Conservation (phyloP, 176 grass and related monocot genomes). For the Triticum turgidum region DNA sequence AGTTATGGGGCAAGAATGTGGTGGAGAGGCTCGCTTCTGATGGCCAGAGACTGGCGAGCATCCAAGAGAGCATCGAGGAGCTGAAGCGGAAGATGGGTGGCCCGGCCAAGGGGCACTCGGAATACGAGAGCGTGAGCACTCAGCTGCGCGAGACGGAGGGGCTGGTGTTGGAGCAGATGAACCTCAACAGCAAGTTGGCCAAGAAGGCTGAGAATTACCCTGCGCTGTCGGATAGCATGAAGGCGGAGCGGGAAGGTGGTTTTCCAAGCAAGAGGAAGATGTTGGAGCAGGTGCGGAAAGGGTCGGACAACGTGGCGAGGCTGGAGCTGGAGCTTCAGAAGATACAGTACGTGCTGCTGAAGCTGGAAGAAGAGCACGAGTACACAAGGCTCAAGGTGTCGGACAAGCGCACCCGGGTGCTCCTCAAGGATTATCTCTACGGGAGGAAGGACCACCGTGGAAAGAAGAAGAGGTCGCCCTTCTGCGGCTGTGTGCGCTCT, state of each 20-base stretch:
- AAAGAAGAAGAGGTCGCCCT: slow-evolving; percentile 47
- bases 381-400: slow-evolving; percentile 46
- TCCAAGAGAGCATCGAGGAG: slow-evolving; percentile 63
- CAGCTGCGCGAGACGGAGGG: slow-evolving; percentile 69
- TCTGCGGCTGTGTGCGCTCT: slow-evolving; percentile 80
- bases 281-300: slow-evolving; percentile 55
- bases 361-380: slow-evolving; percentile 76
- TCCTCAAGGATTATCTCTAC: slow-evolving; percentile 89
- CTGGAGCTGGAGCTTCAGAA: slow-evolving; percentile 88
- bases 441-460: slow-evolving; percentile 58
- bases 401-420: slow-evolving; percentile 67
- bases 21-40: slow-evolving; percentile 66
- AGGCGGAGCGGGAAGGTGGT: slow-evolving; percentile 54
- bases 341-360: slow-evolving; percentile 79
- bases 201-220: slow-evolving; percentile 69
- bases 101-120: slow-evolving; percentile 51
- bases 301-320: slow-evolving; percentile 65
- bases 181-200: slow-evolving; percentile 56
- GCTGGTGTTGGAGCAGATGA: slow-evolving; percentile 60
- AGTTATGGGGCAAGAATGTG: slow-evolving; percentile 56
- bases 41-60: slow-evolving; percentile 55
- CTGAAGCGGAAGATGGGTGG: slow-evolving; percentile 72
- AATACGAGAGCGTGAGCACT: slow-evolving; percentile 55
- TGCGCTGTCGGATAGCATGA: slow-evolving; percentile 32
- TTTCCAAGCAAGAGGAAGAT: slow-evolving; percentile 63